Evolutionary conservation across 441 rosid genomes (phyloP).

Genomic region (Metrosideros polymorpha): DNA sequence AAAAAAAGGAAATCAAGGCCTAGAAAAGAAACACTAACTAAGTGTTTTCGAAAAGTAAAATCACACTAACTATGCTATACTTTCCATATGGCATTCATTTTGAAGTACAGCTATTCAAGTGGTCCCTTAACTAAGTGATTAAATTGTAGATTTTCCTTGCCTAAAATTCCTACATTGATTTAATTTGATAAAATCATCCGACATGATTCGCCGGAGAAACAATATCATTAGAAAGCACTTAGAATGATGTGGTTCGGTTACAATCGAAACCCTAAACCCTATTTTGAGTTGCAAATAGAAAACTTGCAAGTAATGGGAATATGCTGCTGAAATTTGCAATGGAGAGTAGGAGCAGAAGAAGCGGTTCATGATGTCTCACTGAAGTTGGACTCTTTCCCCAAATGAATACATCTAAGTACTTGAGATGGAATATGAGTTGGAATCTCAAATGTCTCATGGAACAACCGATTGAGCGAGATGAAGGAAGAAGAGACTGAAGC

Average conservation of each 20-base stretch:
- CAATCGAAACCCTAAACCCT: background rate
- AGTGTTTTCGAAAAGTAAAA: background rate
- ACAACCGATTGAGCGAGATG: conserved; percentile 5
- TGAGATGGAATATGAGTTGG: conserved; percentile 16
- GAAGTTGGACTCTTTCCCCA: background rate
- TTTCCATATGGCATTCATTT: background rate
- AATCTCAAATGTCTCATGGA: conserved; percentile 7
- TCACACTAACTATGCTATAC: background rate
- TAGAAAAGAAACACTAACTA: no score
- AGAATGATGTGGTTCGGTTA: background rate
- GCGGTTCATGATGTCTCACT: background rate
- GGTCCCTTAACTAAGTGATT: background rate
- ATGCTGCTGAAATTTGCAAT: background rate
- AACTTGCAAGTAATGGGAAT: background rate
- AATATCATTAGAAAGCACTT: background rate
- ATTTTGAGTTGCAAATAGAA: background rate
- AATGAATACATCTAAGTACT: background rate
- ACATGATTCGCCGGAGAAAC: background rate
- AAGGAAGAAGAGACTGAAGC: conserved; percentile 21
- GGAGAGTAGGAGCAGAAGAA: background rate
- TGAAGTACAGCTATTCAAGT: background rate
- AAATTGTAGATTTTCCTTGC: background rate
- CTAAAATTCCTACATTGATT: background rate
- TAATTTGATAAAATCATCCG: background rate
- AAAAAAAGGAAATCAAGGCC: no score